These are phyloP conservation scores for Didymosphaeria variabile DNA, from an alignment of 2,329 filamentous ascomycete genomes.

Conservation along the genomic window DNA sequence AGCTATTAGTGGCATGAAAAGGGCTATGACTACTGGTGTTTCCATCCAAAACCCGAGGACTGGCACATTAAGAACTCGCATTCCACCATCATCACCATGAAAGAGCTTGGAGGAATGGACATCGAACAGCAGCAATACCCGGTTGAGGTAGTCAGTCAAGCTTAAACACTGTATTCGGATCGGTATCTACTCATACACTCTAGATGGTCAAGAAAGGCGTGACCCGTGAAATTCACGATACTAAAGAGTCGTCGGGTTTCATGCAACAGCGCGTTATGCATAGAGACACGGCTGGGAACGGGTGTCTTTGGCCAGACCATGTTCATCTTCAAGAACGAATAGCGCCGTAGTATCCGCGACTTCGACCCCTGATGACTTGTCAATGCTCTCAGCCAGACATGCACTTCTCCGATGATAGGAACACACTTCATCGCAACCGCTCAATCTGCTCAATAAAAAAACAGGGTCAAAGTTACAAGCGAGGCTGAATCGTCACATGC, in stretches of 20 bases:
- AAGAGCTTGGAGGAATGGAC: not conserved
- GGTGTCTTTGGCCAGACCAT: no score
- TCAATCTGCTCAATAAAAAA: no score
- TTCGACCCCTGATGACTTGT: no score
- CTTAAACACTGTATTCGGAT: not conserved
- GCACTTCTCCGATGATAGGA: no score
- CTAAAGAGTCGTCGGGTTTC: not conserved
- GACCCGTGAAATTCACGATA: not conserved
- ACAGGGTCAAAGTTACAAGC: not conserved
- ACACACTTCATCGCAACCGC: no score
- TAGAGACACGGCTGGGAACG: not conserved
- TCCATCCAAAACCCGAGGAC: not conserved
- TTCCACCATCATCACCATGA: not conserved
- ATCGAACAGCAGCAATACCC: not conserved
- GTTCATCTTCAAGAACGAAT: no score
- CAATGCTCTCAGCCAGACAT: no score
- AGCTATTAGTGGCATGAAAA: not conserved
- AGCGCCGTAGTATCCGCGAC: no score
- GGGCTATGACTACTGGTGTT: not conserved
- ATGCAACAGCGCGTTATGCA: not conserved
- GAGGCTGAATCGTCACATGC: not conserved
- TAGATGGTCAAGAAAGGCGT: not conserved
- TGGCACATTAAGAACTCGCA: not conserved
- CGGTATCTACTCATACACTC: not conserved
- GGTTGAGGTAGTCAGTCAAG: not conserved